A percentile compares a stretch with the other conserved stretches of the same genome.
Conservation (phyloP, 1,284 basidiomycete species). For the Volvariella surrecta region DNA sequence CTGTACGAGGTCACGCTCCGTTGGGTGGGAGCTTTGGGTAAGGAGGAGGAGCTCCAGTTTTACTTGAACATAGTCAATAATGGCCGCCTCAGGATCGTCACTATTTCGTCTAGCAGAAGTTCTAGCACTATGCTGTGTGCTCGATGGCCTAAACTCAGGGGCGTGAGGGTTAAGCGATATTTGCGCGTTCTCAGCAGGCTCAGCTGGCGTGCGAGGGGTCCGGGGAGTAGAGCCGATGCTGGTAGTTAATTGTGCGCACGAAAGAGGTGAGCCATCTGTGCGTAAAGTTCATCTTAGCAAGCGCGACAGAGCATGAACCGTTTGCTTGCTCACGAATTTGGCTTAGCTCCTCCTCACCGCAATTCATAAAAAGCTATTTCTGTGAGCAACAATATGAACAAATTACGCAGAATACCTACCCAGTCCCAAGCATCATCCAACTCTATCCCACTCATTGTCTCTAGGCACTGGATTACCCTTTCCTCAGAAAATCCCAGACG, state of each 20-base stretch:
- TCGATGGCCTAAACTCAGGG: conserved; percentile 4
- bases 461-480: conserved; percentile 65
- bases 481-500: conserved; percentile 76
- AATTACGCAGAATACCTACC: conserved; percentile 41
- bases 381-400: conserved; percentile 1
- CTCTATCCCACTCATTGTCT: conserved; percentile 55
- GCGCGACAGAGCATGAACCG: no score
- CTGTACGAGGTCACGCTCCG: conserved; percentile 15
- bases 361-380: conserved; percentile 60
- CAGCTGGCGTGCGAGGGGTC: no score
- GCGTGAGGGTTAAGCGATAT: background rate
- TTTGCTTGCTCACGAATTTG: no score
- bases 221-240: no score
- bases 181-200: background rate
- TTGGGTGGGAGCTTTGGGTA: conserved; percentile 16
- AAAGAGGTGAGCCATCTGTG: no score
- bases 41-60: conserved; percentile 47
- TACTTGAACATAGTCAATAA: conserved; percentile 51
- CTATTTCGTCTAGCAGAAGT: conserved; percentile 10
- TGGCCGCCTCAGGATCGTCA: conserved; percentile 33
- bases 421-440: conserved; percentile 91
- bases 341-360: conserved; percentile 55
- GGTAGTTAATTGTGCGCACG: no score
- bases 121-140: conserved; percentile 14
- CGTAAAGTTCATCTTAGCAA: no score